phyloP scores from a whole-genome alignment of 139 green algal genomes.

The Picochlorum sp. region DNA sequence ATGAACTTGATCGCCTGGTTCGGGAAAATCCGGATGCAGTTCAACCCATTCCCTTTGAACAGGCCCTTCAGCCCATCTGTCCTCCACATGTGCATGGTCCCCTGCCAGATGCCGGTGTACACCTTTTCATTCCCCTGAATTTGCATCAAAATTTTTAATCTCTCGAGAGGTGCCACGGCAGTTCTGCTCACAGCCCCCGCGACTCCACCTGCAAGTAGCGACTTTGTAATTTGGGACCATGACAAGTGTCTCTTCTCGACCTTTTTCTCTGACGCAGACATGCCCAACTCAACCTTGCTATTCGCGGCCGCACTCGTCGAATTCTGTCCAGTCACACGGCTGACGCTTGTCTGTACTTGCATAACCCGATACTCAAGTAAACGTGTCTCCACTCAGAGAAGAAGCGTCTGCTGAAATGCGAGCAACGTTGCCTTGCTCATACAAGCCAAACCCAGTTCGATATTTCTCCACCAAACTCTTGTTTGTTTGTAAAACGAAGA shows the following conservation, averaged over 20 bases:
- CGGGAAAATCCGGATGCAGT: conserved; percentile 96
- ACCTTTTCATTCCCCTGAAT: conserved; percentile 87
- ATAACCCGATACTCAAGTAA: background rate
- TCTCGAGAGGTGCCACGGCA: conserved; percentile 92
- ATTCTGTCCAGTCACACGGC: background rate
- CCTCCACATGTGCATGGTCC: conserved; percentile 70
- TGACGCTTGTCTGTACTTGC: background rate
- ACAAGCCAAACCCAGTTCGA: background rate
- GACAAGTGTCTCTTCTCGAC: conserved; percentile 19
- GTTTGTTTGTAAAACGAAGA: too few species aligned
- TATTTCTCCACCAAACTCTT: too few species aligned
- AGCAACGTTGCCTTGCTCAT: background rate
- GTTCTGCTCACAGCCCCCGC: conserved; percentile 91
- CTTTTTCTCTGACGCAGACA: background rate
- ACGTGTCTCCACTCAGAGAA: too few species aligned
- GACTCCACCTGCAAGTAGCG: conserved; percentile 76
- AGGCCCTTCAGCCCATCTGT: conserved; percentile 81
- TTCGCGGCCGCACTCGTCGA: too few species aligned
- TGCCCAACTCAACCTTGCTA: background rate
- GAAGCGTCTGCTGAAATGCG: background rate
- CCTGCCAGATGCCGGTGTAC: conserved; percentile 80
- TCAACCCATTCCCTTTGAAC: conserved; percentile 96
- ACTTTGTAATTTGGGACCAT: conserved; percentile 59
- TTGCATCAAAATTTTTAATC: conserved; percentile 96
- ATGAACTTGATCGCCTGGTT: conserved; percentile 98